These are phyloP conservation scores for Pythium dissotocum DNA, from an alignment of 352 stramenopile genomes.

Conservation along the genomic window DNA sequence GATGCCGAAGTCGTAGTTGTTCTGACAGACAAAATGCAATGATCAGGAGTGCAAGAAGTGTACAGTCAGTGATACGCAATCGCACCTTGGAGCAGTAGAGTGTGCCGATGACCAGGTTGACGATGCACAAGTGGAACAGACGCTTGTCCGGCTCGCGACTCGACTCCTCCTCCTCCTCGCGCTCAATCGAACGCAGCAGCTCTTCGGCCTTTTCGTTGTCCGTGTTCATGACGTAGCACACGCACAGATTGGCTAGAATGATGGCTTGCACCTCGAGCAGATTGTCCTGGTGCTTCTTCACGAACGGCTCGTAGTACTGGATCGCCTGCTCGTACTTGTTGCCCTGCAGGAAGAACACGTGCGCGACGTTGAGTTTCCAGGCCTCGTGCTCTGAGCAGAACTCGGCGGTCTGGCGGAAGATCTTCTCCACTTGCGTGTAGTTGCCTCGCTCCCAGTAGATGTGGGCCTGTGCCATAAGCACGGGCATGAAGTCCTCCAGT, in stretches of 20 bases:
- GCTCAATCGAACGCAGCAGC: conserved; percentile 94
- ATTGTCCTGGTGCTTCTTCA: conserved; percentile 91
- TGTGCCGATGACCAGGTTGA: conserved; percentile 97
- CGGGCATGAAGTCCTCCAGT: conserved; percentile 95
- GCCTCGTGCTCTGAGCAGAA: conserved; percentile 95
- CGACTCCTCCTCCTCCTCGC: conserved; percentile 92
- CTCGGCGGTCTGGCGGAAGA: conserved; percentile 94
- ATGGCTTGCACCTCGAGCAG: conserved; percentile 95
- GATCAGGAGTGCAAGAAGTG: background rate
- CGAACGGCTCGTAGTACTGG: conserved; percentile 95
- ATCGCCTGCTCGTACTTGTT: conserved; percentile 89
- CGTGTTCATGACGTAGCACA: conserved; percentile 97
- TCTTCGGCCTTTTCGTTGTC: conserved; percentile 97
- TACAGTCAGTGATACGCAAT: background rate
- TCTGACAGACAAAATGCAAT: conserved; percentile 27
- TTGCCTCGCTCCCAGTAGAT: conserved; percentile 97
- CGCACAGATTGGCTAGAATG: conserved; percentile 96
- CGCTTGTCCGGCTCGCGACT: conserved; percentile 89
- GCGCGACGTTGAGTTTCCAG: conserved; percentile 96
- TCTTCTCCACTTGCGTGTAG: conserved; percentile 95
- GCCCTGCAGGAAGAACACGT: conserved; percentile 95
- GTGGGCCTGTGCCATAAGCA: conserved; percentile 95
- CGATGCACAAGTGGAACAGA: conserved; percentile 95
- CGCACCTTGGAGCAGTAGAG: conserved; percentile 95
- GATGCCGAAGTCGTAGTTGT: conserved; percentile 97